A percentile compares a stretch with the other conserved stretches of the same genome.
phyloP scores from a whole-genome alignment of 345 rosid genomes.

The Salix udensis region DNA sequence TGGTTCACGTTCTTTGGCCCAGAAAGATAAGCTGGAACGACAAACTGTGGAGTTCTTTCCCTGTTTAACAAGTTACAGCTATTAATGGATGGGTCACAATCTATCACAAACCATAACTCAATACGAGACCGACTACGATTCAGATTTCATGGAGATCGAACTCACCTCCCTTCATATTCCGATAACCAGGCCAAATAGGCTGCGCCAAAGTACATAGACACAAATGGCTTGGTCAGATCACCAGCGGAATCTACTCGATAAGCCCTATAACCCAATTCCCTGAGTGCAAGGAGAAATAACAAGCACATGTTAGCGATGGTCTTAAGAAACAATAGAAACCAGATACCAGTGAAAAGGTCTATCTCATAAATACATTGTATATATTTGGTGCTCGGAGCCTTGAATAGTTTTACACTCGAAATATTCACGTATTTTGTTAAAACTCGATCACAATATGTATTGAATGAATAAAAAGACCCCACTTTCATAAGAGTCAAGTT shows the following conservation, averaged over 20 bases:
- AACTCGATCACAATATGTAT: background rate
- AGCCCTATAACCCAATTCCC: slow-evolving; percentile 80
- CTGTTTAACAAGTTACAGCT: slow-evolving; percentile 32
- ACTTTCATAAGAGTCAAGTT: background rate
- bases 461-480: background rate
- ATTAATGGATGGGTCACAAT: background rate
- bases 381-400: background rate
- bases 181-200: slow-evolving; percentile 81
- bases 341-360: background rate
- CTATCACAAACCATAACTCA: background rate
- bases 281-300: slow-evolving; percentile 22
- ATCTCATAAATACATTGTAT: background rate
- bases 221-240: slow-evolving; percentile 75
- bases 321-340: background rate
- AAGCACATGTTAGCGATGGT: background rate
- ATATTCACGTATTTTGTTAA: background rate
- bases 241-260: slow-evolving; percentile 64
- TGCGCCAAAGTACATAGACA: slow-evolving; percentile 83
- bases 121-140: background rate
- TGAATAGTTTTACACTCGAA: background rate
- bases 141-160: background rate
- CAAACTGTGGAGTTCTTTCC: slow-evolving; percentile 66
- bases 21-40: slow-evolving; percentile 66
- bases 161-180: slow-evolving; percentile 79
- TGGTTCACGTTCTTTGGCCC: slow-evolving; percentile 64